Base-by-base conservation (phyloP, 2,329 filamentous ascomycete genomes). In the Trichophyton verrucosum region DNA sequence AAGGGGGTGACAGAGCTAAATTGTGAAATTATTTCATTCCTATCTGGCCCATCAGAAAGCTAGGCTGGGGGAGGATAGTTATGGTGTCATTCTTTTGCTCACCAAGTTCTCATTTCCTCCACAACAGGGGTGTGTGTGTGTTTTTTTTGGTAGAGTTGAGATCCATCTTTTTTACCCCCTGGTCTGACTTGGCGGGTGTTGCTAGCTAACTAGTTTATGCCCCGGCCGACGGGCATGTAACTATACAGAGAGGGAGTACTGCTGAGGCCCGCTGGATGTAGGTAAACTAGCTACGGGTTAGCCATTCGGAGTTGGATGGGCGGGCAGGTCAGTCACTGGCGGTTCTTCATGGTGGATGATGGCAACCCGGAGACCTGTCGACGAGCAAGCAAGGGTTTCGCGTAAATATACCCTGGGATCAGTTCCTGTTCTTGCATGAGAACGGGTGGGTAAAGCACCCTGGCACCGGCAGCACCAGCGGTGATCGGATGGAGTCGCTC, bases 11-110 rank as follows among this genome's bases (percentile, higher is more conserved):
- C 46, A 51, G 46, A 51, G 46, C 46, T 51, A 51, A 51, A 27
- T 51, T 51, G 46, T 51, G 46, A 51, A 51, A 51, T 51, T 51
- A 51, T 51, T 51, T 27, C 15, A 51, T 51, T 51, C 20, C 46
- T 51, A 51, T 51, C 46, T 51, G 46, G 46, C 46, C 46, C 46
- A 51, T 51, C 22, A 7, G 20, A 51, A 51, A 51, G 46, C 46
- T 51, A 51, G 46, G 20, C 46, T 51, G 46, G 46, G 46, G 20
- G 40, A 44, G n/a, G 4, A 51, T 47, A 11, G 44, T 47, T 15
- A 51, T 47, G 17, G 44, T 47, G 44, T 47, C 44, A 51, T 51
- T 51, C 46, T 6, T 36, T 24, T 33, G 30, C 51, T 36, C 51
- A 15, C 24, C n/a, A 6, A 44, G 30, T 36, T 9, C 51, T 33